Evolutionary conservation across 73 alveolate genomes (phyloP).

Genomic region (Tetrahymena borealis): DNA sequence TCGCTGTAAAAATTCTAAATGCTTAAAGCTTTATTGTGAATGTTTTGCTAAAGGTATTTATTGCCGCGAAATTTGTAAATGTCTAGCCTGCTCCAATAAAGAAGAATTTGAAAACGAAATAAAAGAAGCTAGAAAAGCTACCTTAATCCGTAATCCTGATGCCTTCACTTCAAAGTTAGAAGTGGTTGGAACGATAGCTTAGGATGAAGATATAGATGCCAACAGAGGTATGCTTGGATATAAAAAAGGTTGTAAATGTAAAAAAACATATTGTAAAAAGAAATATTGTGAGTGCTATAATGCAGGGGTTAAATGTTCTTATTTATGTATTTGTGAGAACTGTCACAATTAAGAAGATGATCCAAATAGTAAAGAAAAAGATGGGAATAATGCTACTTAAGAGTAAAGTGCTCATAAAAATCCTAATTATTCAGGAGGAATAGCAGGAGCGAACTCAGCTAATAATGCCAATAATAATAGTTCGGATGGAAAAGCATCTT

Average conservation of each 20-base stretch:
- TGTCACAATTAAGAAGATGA: slow-evolving; percentile 15
- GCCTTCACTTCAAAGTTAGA: slow-evolving; percentile 26
- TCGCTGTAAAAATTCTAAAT: slow-evolving; percentile 69
- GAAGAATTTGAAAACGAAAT: slow-evolving; percentile 61
- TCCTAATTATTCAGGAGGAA: not conserved
- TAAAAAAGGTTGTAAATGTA: slow-evolving; percentile 7
- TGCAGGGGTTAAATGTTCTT: slow-evolving; percentile 28
- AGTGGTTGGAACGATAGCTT: not conserved
- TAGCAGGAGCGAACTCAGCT: not conserved
- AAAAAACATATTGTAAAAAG: not conserved
- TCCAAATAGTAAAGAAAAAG: not conserved
- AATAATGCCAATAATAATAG: not conserved
- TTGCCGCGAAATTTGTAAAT: slow-evolving; percentile 61
- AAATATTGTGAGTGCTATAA: slow-evolving; percentile 14
- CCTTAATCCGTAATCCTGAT: slow-evolving; percentile 55
- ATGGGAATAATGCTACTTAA: not conserved
- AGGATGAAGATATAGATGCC: not conserved
- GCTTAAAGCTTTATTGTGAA: slow-evolving; percentile 77
- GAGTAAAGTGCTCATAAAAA: not conserved
- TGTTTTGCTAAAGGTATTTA: slow-evolving; percentile 67
- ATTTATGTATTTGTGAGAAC: slow-evolving; percentile 27
- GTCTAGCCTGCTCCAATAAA: slow-evolving; percentile 55
- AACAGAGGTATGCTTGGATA: not conserved
- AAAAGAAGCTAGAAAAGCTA: slow-evolving; percentile 48
- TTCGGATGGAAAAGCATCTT: not conserved